A percentile compares a stretch with the other conserved stretches of the same genome.
phyloP scores from a whole-genome alignment of 129 eudicot genomes.

The Dittrichia graveolens region DNA sequence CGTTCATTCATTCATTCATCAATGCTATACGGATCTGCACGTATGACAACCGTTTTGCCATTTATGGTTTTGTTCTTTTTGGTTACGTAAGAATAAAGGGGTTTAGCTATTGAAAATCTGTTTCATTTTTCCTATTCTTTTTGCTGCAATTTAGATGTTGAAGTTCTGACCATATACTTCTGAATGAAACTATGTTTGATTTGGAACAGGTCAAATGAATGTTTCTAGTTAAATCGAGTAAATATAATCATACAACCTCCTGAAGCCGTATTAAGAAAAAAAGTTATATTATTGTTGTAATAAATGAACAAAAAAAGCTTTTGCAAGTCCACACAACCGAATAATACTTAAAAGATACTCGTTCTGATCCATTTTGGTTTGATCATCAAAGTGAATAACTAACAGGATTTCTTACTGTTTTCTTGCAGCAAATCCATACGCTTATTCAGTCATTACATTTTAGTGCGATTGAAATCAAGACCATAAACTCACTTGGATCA shows the following conservation, averaged over 20 bases:
- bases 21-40: neutral
- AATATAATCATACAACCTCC: too few species aligned
- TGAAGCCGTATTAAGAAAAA: too few species aligned
- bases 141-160: neutral
- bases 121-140: neutral
- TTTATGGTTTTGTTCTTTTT: neutral
- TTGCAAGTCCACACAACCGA: neutral
- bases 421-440: conserved; percentile 73
- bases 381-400: neutral
- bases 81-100: neutral
- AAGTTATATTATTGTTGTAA: too few species aligned
- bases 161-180: neutral
- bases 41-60: neutral
- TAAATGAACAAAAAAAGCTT: neutral
- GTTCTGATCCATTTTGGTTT: neutral
- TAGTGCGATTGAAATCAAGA: conserved; percentile 77
- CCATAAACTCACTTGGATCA: conserved; percentile 79
- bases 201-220: too few species aligned
- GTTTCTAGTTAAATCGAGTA: too few species aligned
- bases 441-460: conserved; percentile 62
- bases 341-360: neutral
- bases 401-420: neutral
- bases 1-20: neutral
- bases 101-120: neutral
- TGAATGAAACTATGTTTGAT: too few species aligned